Percentiles rank a stretch among this genome's conserved stretches.
Evolutionary conservation across 2,329 filamentous ascomycete species (phyloP).

Genomic region (Trichoderma semiorbis): DNA sequence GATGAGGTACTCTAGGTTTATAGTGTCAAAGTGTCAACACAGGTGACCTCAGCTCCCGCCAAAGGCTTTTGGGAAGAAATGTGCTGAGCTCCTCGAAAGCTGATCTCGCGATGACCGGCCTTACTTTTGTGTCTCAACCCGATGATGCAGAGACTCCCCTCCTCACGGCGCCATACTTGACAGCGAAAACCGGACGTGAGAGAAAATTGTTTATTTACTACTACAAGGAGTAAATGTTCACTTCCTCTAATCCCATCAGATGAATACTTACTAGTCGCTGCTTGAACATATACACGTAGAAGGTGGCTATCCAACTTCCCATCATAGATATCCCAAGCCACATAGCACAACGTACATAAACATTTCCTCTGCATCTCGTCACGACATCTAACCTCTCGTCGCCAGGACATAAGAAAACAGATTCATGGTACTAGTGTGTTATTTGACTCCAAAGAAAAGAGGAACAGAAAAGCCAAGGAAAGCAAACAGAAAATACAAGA

Average conservation of each 20-base stretch:
- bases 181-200: neutral
- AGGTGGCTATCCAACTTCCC: too few relatives aligned
- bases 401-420: neutral
- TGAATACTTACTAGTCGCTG: neutral
- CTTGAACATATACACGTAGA: neutral
- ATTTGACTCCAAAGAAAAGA: neutral
- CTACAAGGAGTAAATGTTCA: too few relatives aligned
- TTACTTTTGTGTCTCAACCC: too few relatives aligned
- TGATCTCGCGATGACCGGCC: neutral
- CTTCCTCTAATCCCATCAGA: neutral
- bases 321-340: too few relatives aligned
- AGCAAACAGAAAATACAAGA: neutral
- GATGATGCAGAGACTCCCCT: neutral
- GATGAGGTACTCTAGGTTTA: neutral
- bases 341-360: too few relatives aligned
- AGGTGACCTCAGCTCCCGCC: neutral
- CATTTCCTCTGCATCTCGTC: neutral
- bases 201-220: neutral
- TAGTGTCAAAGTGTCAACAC: neutral
- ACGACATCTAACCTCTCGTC: neutral
- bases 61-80: neutral
- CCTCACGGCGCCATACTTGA: neutral
- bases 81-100: neutral
- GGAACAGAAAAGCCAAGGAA: neutral
- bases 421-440: neutral